Base-by-base conservation (phyloP, 345 rosid species). In the Lepidium aucheri region DNA sequence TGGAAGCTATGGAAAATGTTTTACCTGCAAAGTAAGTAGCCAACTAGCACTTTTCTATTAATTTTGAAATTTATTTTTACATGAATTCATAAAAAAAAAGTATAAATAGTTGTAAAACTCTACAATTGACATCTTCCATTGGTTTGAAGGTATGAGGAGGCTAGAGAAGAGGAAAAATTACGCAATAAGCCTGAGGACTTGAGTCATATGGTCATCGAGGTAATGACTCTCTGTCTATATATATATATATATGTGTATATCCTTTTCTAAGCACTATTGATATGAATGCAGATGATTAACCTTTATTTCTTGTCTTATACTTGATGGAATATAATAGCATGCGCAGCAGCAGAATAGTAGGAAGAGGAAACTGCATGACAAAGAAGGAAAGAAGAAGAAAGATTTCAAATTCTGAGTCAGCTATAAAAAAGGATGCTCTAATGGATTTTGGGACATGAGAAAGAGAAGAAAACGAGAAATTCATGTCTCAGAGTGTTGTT, bases 121-220 rank as follows among this genome's bases (percentile, higher is more conserved):
- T 11, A 13, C 16, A 44, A 53, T 24, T 41, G 57, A 24, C 62
- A 12, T 2, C 49, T 53, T 26, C 30, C 30, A 26, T 26, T 26
- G 30, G 6, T 26, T 53, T 16, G 34, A 73, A 94, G 99, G 82
- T 95, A 90, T 5, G 97, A 89, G 84, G 99, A 91, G 80, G 99
- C 99, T 18, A 81, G 99, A 64, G 97, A 95, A 69, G 97, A 91
- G 75, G 99, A 89, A 83, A 95, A 95, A 68, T 51, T 77, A 39
- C 95, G 95, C 18, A 95, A 85, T 78, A 94, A 91, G 70, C 87
- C 82, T n/a, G 96, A 85, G 74, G 96, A 95, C 63, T 91, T 95
- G 78, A 91, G 97, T 69, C 97, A 95, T 75, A 95, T 95, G 99
- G 99, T 95, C 36, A 91, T 95, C 1, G 97, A 95, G 99, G 99